Base-by-base conservation (phyloP, 2,329 filamentous ascomycete genomes). In the Botrytis paeoniae region DNA sequence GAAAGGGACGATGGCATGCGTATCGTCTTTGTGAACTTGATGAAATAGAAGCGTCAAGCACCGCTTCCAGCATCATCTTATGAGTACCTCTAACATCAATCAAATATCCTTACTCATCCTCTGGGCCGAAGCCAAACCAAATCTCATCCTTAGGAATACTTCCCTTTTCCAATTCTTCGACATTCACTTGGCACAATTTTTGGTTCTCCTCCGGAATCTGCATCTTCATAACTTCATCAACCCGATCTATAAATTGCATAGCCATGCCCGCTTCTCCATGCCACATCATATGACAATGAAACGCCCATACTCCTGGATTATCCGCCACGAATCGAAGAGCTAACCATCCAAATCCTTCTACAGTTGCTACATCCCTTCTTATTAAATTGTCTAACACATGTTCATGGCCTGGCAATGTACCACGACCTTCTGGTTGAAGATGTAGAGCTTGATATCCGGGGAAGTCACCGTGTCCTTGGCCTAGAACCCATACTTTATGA, bases 401-500 rank as follows among this genome's bases (percentile, higher is more conserved):
- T 20, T 79, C 78, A 14, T 84, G 79, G 71, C 85, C 85, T 78
- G 77, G 77, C 57, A 78, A 69, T 41, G 75, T 65, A 16, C 78
- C 79, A 37, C 74, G 74, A 4, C 79, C 79, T 22, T 80, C 78
- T 8, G 76, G 71, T 73, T 85, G 83, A 4, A 85, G 75, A 9
- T 80, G 81, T 0, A 85, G 75, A 5, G 75, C 75, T 10, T 78
- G 79, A 75, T 86, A 86, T 2, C 84, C 84, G 0, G 84, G 84
- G 66, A 85, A 85, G 73, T 83, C 87, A 76, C 89, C 91, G 82
- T 94, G 92, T 78, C 93, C 94, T 75, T 80, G 79, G 6, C 79
- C 80, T 2, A 81, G 73, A 29, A 89, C 83, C 81, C 93, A 92
- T 83, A 94, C 94, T 76, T 88, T 84, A 80, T 94, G 92, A 0